Conservation (phyloP, 371 early-diverging fungal species). For the Rhizopus stolonifer region DNA sequence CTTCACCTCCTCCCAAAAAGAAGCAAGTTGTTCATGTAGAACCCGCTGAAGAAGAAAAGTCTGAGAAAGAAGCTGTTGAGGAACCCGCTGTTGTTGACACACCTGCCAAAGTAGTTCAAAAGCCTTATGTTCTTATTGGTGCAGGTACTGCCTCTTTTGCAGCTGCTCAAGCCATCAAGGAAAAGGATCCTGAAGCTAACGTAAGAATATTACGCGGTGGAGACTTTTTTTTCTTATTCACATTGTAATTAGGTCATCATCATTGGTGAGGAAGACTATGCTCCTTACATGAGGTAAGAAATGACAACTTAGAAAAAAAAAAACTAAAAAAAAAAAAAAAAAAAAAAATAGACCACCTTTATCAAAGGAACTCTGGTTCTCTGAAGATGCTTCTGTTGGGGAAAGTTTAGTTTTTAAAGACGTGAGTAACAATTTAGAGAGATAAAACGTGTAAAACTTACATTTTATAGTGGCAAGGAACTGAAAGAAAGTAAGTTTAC, state of each 20-base stretch:
- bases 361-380: constrained; percentile 79
- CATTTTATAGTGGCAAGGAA: constrained; percentile 75
- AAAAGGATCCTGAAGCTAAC: constrained; percentile 66
- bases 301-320: not conserved
- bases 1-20: constrained; percentile 57
- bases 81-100: constrained; percentile 6
- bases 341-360: constrained; percentile 51
- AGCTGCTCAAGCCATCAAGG: constrained; percentile 69
- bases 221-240: not conserved
- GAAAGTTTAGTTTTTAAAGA: constrained; percentile 64
- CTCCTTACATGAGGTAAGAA: constrained; percentile 65
- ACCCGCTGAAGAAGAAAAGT: not conserved
- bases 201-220: constrained; percentile 28
- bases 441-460: too few species aligned
- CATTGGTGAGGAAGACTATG: constrained; percentile 61
- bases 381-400: constrained; percentile 49
- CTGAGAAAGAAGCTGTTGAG: constrained; percentile 2
- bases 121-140: constrained; percentile 60
- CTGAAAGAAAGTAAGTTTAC: constrained; percentile 49
- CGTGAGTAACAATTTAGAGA: constrained; percentile 29
- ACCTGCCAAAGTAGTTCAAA: constrained; percentile 31
- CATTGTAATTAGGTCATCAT: constrained; percentile 53
- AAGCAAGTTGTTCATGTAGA: not conserved
- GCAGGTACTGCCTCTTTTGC: constrained; percentile 71
- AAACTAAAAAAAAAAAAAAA: not conserved